Percentiles rank a stretch among this genome's conserved stretches.
Evolutionary conservation across 2,329 filamentous ascomycete species (phyloP).

Genomic region (Bertia moriformis): DNA sequence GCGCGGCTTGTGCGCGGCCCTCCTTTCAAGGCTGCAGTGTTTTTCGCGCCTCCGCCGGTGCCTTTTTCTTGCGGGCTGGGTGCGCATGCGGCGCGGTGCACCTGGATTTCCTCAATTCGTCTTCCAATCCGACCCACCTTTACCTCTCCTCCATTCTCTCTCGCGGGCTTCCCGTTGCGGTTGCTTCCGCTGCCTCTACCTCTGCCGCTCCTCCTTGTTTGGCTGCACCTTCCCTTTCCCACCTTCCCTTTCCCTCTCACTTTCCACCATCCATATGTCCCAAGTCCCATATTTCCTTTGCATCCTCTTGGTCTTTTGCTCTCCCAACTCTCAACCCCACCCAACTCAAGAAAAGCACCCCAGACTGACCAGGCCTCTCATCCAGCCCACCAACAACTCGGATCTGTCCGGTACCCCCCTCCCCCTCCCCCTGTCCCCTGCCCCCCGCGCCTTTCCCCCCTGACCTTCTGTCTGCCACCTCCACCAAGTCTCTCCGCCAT

Average conservation of each 20-base stretch:
- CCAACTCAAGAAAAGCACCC: no score
- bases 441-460: not conserved
- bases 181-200: constrained; percentile 8
- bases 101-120: not conserved
- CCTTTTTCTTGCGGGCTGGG: not conserved
- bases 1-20: no score
- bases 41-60: not conserved
- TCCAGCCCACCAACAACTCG: no score
- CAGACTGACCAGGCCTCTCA: not conserved
- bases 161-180: constrained; percentile 5
- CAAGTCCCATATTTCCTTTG: not conserved
- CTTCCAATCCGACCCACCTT: not conserved
- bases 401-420: not conserved
- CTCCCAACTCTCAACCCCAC: not conserved
- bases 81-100: not conserved
- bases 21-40: no score
- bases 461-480: not conserved
- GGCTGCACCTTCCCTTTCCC: constrained; percentile 4
- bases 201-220: constrained; percentile 2
- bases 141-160: not conserved
- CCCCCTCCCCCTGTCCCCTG: not conserved
- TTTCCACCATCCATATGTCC: not conserved
- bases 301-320: not conserved
- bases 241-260: not conserved
- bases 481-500: not conserved